A percentile compares a stretch with the other conserved stretches of the same genome.
These are phyloP conservation scores for Gnomoniopsis sp. DNA, from an alignment of 2,329 filamentous ascomycete species.

Conservation along the genomic window DNA sequence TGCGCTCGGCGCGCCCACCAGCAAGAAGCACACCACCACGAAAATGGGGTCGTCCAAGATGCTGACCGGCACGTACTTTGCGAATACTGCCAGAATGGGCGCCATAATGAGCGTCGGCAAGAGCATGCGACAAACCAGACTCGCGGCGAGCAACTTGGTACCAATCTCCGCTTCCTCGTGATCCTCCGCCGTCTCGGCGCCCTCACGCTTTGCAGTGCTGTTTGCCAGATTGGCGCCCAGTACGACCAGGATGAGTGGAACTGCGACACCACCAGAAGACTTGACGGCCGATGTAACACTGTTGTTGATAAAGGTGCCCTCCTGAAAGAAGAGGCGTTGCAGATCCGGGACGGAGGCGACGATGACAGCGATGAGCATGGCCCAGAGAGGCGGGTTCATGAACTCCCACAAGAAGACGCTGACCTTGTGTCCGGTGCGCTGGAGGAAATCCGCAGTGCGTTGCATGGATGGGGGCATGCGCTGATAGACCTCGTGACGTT, in stretches of 20 bases:
- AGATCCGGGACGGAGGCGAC: slow-evolving; percentile 83
- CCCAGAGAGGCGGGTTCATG: slow-evolving; percentile 98
- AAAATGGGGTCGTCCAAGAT: slow-evolving; percentile 98
- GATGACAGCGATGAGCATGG: slow-evolving; percentile 87
- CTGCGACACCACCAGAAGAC: slow-evolving; percentile 85
- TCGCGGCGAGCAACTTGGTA: slow-evolving; percentile 79
- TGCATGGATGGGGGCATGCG: slow-evolving; percentile 42
- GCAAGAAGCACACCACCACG: slow-evolving; percentile 93
- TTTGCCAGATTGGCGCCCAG: slow-evolving; percentile 90
- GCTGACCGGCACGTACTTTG: slow-evolving; percentile 88
- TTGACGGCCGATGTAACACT: slow-evolving; percentile 84
- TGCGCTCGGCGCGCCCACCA: slow-evolving; percentile 89
- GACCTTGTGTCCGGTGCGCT: slow-evolving; percentile 41
- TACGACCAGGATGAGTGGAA: slow-evolving; percentile 92
- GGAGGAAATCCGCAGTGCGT: slow-evolving; percentile 27
- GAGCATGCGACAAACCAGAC: slow-evolving; percentile 85
- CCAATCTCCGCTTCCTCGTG: slow-evolving; percentile 67
- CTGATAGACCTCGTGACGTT: slow-evolving; percentile 27
- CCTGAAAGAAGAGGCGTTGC: slow-evolving; percentile 81
- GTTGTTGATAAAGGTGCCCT: slow-evolving; percentile 87
- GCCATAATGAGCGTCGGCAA: slow-evolving; percentile 91
- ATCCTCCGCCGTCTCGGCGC: slow-evolving; percentile 37
- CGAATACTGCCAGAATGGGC: slow-evolving; percentile 78
- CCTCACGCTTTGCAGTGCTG: slow-evolving; percentile 74
- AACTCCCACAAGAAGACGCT: slow-evolving; percentile 77